Conservation (phyloP, 768 basidiomycete genomes). For the Mycena rebaudengoi region DNA sequence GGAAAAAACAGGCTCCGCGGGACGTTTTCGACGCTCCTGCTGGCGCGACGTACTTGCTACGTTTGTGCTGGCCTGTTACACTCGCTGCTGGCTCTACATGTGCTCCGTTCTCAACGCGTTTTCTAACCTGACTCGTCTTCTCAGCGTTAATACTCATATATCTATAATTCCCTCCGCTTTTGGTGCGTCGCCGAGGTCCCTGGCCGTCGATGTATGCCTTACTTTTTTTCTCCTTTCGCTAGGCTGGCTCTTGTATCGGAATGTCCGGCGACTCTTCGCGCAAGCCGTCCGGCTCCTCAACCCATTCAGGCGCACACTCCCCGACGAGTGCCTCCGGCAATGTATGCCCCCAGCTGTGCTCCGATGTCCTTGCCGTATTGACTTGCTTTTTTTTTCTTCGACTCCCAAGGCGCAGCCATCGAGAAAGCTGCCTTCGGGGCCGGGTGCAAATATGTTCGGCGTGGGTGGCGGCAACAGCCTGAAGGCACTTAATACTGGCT, state of each 20-base stretch:
- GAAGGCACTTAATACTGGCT: conserved; percentile 66
- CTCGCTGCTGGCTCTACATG: background rate
- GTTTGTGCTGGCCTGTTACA: background rate
- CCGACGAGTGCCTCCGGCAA: conserved; percentile 67
- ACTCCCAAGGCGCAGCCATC: conserved; percentile 52
- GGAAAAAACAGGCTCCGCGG: conserved; percentile 3
- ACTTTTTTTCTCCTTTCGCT: conserved; percentile 35
- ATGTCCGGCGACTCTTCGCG: conserved; percentile 61
- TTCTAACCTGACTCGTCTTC: conserved; percentile 15
- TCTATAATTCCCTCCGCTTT: conserved; percentile 40
- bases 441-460: conserved; percentile 58
- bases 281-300: conserved; percentile 77
- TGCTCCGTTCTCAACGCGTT: conserved; percentile 7
- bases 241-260: conserved; percentile 24
- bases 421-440: conserved; percentile 53
- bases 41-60: background rate
- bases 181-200: conserved; percentile 20
- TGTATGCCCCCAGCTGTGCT: conserved; percentile 47
- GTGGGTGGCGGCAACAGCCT: conserved; percentile 59
- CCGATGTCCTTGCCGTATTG: background rate
- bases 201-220: conserved; percentile 22
- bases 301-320: conserved; percentile 68
- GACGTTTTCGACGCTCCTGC: background rate
- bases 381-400: conserved; percentile 21
- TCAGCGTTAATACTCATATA: conserved; percentile 29